Conservation (phyloP, 441 rosid species). For the Mallotus japonicus region DNA sequence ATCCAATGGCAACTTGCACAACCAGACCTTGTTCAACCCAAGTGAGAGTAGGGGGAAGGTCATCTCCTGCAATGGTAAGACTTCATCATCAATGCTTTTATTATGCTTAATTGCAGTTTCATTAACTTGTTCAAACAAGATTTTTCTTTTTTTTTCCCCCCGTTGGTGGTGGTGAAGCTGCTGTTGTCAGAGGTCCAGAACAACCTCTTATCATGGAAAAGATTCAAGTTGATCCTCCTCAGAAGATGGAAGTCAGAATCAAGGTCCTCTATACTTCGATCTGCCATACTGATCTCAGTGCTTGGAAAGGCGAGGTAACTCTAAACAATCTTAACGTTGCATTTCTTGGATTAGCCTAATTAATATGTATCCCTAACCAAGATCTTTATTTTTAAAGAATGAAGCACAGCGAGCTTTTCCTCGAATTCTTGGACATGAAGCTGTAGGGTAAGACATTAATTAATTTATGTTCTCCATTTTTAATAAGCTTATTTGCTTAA, state of each 20-base stretch:
- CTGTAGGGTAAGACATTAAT: constrained; percentile 35
- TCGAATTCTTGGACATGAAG: constrained; percentile 49
- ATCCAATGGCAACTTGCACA: neutral
- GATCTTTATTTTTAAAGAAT: constrained; percentile 21
- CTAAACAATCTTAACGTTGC: neutral
- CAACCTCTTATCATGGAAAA: constrained; percentile 36
- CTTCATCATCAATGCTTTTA: neutral
- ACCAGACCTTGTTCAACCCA: constrained; percentile 8
- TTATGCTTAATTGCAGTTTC: neutral
- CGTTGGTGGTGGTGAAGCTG: constrained; percentile 26
- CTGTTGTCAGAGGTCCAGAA: constrained; percentile 37
- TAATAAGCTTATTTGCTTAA: no score
- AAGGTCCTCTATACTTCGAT: constrained; percentile 40
- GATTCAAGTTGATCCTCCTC: constrained; percentile 45
- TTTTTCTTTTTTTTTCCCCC: no score
- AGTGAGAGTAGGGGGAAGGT: constrained; percentile 29
- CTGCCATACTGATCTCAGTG: constrained; percentile 45
- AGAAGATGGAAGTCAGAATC: constrained; percentile 43
- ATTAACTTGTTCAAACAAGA: neutral
- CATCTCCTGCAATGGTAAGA: constrained; percentile 42
- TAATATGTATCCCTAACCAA: no score
- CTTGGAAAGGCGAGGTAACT: constrained; percentile 45
- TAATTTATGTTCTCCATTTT: neutral
- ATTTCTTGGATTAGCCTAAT: neutral
- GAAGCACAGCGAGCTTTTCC: constrained; percentile 44